Base-by-base conservation (phyloP, 2,329 filamentous ascomycete genomes). In the Cryphonectria carpinicola region DNA sequence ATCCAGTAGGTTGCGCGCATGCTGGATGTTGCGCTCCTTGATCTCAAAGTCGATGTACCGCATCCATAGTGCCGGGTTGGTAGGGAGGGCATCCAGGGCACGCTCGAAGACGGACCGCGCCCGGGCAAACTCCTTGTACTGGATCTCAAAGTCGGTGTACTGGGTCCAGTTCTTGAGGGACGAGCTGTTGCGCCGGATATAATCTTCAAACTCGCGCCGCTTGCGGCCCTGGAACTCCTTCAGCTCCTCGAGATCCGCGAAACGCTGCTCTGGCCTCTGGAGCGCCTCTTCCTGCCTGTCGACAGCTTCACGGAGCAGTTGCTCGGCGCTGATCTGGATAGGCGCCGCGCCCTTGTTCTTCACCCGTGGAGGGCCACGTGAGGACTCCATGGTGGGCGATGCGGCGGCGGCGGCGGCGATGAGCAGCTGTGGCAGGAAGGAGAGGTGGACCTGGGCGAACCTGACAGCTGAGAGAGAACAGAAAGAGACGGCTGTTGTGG, bases 151-250 rank as follows among this genome's bases (percentile, higher is more conserved):
- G 76, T 93, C 89, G 69, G 96, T 95, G 86, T 99, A 99, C 78
- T 95, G 93, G 87, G 96, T 94, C 96, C 96, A 99, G 82, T 98
- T 98, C 85, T 97, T 97, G 87, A 98, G 94, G 79, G 97, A 97
- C 79, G 98, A 88, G 78, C 95, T 86, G 79, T 98, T 98, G 74
- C 96, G 92, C 74, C 94, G 91, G 72, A 98, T 93, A 91, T 98
- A 98, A 84, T 97, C 93, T 82, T 99, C 96, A 76, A 97, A 99
- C 78, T 97, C 96, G 81, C 95, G 96, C 76, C 96, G 88, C 84
- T 98, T 98, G 74, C 96, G 90, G 68, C 95, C 95, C 82, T 99
- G 96, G 82, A 93, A 97, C 82, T 98, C 96, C 84, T 98, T 95
- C 64, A 99, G 89, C 84, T 99, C 96, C 84, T 99, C 96, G 76